Conservation (phyloP, 768 basidiomycete species). For the Russula sp. region DNA sequence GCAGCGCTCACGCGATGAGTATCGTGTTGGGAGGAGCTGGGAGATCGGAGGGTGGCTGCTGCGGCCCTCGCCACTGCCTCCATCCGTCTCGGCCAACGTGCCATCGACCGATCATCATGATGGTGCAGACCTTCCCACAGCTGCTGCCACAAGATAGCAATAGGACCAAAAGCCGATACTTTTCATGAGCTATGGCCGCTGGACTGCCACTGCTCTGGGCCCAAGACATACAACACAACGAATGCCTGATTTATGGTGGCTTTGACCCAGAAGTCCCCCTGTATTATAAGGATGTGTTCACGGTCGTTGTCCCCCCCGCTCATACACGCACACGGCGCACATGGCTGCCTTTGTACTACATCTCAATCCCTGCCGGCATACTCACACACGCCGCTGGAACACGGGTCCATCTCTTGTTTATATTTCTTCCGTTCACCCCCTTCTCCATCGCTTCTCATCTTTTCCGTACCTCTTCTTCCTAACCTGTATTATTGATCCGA, state of each 20-base stretch:
- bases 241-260: too few species aligned
- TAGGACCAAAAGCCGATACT: neutral
- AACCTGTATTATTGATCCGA: neutral
- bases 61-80: neutral
- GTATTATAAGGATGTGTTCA: too few species aligned
- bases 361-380: neutral
- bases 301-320: neutral
- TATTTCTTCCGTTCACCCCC: too few species aligned
- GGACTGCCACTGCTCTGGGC: neutral
- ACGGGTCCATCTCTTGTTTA: neutral
- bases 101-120: neutral
- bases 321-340: neutral
- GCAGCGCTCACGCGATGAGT: conserved; percentile 47
- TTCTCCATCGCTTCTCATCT: neutral
- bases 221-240: neutral
- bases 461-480: neutral
- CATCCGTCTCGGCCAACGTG: too few species aligned
- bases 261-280: too few species aligned
- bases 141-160: neutral
- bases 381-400: neutral
- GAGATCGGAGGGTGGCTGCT: conserved; percentile 57
- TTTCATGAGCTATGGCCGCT: neutral
- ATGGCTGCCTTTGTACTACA: neutral
- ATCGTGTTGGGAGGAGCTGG: conserved; percentile 47
- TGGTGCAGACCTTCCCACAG: neutral